These are phyloP conservation scores for Elaeis guineensis DNA, from an alignment of 176 grass and related monocot genomes.

Conservation along the genomic window DNA sequence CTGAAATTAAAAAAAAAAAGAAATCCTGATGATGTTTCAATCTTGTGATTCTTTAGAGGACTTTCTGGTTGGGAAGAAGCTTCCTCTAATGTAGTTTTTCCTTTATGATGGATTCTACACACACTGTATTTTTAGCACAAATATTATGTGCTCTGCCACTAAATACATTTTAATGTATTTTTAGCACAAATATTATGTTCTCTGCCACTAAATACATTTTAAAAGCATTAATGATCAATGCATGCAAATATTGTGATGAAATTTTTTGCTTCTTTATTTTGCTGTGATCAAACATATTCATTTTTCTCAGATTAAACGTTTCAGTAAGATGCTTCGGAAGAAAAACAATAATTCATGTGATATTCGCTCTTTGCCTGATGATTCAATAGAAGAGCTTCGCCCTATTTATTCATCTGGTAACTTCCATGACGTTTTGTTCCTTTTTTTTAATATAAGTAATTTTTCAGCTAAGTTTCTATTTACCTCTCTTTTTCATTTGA, in stretches of 20 bases:
- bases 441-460: not conserved
- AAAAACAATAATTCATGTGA: conserved; percentile 51
- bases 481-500: conserved; percentile 4
- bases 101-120: too few species aligned
- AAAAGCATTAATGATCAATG: too few species aligned
- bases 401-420: conserved; percentile 54
- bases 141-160: not conserved
- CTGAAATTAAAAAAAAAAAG: too few species aligned
- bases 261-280: not conserved
- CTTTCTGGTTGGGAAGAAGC: too few species aligned
- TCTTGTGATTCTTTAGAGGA: too few species aligned
- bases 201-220: not conserved
- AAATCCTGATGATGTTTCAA: too few species aligned
- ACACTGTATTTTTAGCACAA: conserved; percentile 10
- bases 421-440: conserved; percentile 2
- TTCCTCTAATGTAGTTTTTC: too few species aligned
- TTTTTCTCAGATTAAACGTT: conserved; percentile 48
- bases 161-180: not conserved
- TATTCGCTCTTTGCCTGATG: conserved; percentile 43
- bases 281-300: not conserved
- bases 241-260: too few species aligned
- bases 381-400: conserved; percentile 50
- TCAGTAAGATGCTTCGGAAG: conserved; percentile 77
- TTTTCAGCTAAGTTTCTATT: conserved; percentile 9
- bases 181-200: conserved; percentile 18